A percentile compares a stretch with the other conserved stretches of the same genome.
Evolutionary conservation across 2,329 filamentous ascomycete species (phyloP).

Genomic region (Lithohypha guttulata): DNA sequence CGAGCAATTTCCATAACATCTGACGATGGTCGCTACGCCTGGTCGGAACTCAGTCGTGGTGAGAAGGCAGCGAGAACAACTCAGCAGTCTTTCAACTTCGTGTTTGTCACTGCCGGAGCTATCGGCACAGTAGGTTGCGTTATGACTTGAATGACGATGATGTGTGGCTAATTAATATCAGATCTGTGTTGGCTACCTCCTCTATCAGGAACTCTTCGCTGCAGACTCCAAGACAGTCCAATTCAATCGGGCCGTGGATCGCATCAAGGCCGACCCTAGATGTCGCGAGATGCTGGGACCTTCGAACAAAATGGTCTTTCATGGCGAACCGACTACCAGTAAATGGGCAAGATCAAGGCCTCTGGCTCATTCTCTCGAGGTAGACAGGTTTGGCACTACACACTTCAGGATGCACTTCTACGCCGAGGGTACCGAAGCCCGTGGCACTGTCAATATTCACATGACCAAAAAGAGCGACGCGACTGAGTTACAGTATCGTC

Average conservation of each 20-base stretch:
- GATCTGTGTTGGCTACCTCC: slow-evolving; percentile 65
- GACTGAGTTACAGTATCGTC: slow-evolving; percentile 63
- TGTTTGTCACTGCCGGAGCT: slow-evolving; percentile 63
- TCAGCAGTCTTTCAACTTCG: slow-evolving; percentile 83
- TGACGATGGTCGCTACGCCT: slow-evolving; percentile 72
- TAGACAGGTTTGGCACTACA: slow-evolving; percentile 63
- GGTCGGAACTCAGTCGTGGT: slow-evolving; percentile 60
- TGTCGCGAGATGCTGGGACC: slow-evolving; percentile 68
- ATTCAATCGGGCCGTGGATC: slow-evolving; percentile 77
- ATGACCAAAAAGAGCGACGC: slow-evolving; percentile 58
- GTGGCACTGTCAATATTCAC: slow-evolving; percentile 66
- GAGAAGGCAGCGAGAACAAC: slow-evolving; percentile 80
- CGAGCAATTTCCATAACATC: slow-evolving; percentile 72
- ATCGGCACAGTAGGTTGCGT: slow-evolving; percentile 59
- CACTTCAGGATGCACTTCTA: slow-evolving; percentile 81
- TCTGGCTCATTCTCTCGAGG: slow-evolving; percentile 50
- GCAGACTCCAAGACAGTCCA: slow-evolving; percentile 74
- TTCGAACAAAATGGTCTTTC: slow-evolving; percentile 62
- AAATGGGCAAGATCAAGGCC: slow-evolving; percentile 62
- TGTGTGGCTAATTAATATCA: slow-evolving; percentile 26
- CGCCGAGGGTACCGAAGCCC: slow-evolving; percentile 63
- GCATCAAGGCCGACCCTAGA: slow-evolving; percentile 60
- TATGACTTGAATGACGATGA: neutral
- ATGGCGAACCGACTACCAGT: slow-evolving; percentile 69
- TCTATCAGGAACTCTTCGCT: slow-evolving; percentile 75